phyloP scores from a whole-genome alignment of 768 basidiomycete genomes.

The Boletus subparvulus region DNA sequence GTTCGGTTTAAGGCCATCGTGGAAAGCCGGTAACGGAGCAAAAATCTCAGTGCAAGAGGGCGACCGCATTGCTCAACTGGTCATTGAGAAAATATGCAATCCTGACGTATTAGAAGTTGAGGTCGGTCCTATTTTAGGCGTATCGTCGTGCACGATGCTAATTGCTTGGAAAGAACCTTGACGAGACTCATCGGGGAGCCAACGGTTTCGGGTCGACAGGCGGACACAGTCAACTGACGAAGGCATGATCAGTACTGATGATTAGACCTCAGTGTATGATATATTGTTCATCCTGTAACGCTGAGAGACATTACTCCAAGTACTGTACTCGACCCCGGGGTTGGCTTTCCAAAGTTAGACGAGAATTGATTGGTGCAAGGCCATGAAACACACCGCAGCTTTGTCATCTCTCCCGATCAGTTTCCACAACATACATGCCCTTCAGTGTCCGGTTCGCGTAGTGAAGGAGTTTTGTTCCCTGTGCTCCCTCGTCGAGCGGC shows the following conservation, averaged over 20 bases:
- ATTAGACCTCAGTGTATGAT: background rate
- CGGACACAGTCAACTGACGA: constrained; percentile 58
- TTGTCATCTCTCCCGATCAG: constrained; percentile 29
- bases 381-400: constrained; percentile 2
- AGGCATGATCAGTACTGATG: constrained; percentile 3
- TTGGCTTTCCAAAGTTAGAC: background rate
- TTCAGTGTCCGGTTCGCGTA: constrained; percentile 48
- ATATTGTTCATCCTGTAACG: background rate
- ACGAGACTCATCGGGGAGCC: constrained; percentile 78
- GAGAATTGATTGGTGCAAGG: background rate
- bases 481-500: constrained; percentile 24
- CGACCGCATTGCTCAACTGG: constrained; percentile 94
- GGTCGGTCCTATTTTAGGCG: constrained; percentile 38
- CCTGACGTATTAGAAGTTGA: constrained; percentile 86
- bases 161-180: constrained; percentile 59
- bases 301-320: too few species aligned
- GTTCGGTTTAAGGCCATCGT: background rate
- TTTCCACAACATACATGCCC: constrained; percentile 65
- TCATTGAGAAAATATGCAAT: constrained; percentile 86
- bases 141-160: background rate
- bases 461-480: constrained; percentile 48
- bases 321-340: too few species aligned
- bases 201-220: constrained; percentile 96
- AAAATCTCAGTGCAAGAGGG: constrained; percentile 73
- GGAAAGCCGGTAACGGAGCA: background rate